Evolutionary conservation across 192 early-diverging fungal species (phyloP), one percentile per base, ranked within the genome.

Genomic region (Glomus cerebriforme): DNA sequence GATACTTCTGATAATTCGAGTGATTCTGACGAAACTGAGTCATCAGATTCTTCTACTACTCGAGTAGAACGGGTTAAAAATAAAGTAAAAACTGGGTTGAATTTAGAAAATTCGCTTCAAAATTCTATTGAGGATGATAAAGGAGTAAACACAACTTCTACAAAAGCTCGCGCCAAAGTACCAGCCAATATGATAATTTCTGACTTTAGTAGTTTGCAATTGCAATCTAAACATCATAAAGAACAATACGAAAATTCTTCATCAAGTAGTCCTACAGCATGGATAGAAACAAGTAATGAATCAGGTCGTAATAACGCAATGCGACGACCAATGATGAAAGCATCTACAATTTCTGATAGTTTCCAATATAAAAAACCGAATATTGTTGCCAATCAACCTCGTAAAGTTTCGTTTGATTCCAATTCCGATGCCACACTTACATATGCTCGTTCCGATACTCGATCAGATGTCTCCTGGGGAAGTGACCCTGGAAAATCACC

Each of bases 381-480:
- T 32, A 66, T 19, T 17, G 19, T 15, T 34, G n/a, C 3, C 24
- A 13, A 66, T 32, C 29, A 66, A 29, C 32, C 64, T 66, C 64
- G 64, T 17, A 66, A 66, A 66, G 64, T 66, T 66, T 35, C 29
- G 19, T 66, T 32, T 31, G 31, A 31, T 34, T 12, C 64, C 19
- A 66, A 66, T 32, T 12, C 64, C 17, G 64, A 66, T 32, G 29
- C 64, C 19, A 60, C 59, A 5, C 24, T 60, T 22, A 22, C 7
- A 24, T 60, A 60, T 60, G 9, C 64, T 66, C 64, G 15, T 34
- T 31, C 26, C 19, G 26, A 66, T 31, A 31, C 19, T 32, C 64
- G 64, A 32, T 66, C 64, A 32, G 64, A 66, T 66, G 64, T 66
- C 32, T 66, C 64, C 3, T 66, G 64, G 64, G 64, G 64, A 66